Percentiles rank a stretch among this genome's conserved stretches.
Evolutionary conservation across 2,329 filamentous ascomycete species (phyloP).

Genomic region (Phymatotrichopsis omnivora): DNA sequence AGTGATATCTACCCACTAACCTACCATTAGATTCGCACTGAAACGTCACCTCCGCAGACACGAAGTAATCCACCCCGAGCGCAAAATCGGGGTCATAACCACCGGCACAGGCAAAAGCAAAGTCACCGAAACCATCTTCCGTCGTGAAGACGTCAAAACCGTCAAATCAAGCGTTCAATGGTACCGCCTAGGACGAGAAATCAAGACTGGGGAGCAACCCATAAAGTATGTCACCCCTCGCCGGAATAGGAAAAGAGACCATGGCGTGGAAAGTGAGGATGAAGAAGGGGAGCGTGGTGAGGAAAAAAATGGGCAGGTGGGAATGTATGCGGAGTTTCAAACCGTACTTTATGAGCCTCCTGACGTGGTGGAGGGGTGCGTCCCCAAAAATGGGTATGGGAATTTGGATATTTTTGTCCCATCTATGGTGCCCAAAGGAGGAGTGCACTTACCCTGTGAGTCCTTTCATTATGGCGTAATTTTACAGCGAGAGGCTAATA

Average conservation of each 20-base stretch:
- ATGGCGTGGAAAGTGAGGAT: slow-evolving; percentile 31
- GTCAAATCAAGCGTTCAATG: slow-evolving; percentile 76
- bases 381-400: slow-evolving; percentile 83
- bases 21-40: slow-evolving; percentile 44
- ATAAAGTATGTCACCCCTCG: slow-evolving; percentile 58
- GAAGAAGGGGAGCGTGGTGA: slow-evolving; percentile 34
- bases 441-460: slow-evolving; percentile 50
- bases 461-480: slow-evolving; percentile 11
- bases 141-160: slow-evolving; percentile 66
- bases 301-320: slow-evolving; percentile 44
- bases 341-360: slow-evolving; percentile 59
- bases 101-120: slow-evolving; percentile 47
- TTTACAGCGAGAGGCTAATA: slow-evolving; percentile 5
- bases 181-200: slow-evolving; percentile 76
- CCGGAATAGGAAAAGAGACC: slow-evolving; percentile 34
- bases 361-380: slow-evolving; percentile 56
- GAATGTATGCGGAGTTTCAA: slow-evolving; percentile 45
- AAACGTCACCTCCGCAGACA: slow-evolving; percentile 74
- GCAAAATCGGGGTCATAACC: slow-evolving; percentile 66
- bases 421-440: slow-evolving; percentile 81
- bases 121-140: slow-evolving; percentile 61
- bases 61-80: slow-evolving; percentile 66
- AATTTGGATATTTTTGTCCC: slow-evolving; percentile 95
- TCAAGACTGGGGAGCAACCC: slow-evolving; percentile 69
- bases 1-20: background rate